Percentiles rank a stretch among this genome's conserved stretches.
These are phyloP conservation scores for Ogataea pilisensis DNA, from an alignment of 805 yeast genomes.

Conservation along the genomic window DNA sequence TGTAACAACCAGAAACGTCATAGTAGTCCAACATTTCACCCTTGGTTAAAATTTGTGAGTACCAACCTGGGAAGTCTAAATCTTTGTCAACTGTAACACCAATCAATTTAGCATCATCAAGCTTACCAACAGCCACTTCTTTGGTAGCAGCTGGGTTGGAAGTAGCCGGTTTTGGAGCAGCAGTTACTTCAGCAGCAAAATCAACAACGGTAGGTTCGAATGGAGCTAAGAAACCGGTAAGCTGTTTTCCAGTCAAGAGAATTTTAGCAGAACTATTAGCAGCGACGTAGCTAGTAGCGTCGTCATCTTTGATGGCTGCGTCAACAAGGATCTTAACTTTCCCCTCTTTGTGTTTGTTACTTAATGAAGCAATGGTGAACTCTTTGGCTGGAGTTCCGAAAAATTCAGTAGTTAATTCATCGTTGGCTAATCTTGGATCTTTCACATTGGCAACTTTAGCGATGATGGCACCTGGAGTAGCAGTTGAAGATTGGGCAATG, in stretches of 20 bases:
- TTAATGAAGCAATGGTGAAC: constrained; percentile 53
- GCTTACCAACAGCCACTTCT: constrained; percentile 41
- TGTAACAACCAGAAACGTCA: constrained; percentile 98
- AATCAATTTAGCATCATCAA: constrained; percentile 84
- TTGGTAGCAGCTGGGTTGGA: constrained; percentile 20
- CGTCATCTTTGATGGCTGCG: constrained; percentile 40
- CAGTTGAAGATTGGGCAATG: constrained; percentile 66
- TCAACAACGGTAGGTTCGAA: constrained; percentile 54
- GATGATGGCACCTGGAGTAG: constrained; percentile 61
- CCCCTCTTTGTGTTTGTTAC: constrained; percentile 42
- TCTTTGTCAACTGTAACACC: constrained; percentile 95
- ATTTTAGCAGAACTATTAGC: constrained; percentile 52
- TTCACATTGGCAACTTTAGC: constrained; percentile 68
- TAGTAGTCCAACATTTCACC: constrained; percentile 99
- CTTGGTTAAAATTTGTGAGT: constrained; percentile 91
- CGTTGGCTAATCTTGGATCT: constrained; percentile 86
- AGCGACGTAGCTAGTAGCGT: constrained; percentile 36
- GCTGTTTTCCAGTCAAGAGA: constrained; percentile 41
- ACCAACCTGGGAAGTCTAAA: constrained; percentile 94
- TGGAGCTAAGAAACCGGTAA: constrained; percentile 46
- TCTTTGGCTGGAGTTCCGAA: constrained; percentile 57
- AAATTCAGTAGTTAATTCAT: constrained; percentile 66
- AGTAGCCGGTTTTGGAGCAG: constrained; percentile 35
- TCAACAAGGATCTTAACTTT: constrained; percentile 62
- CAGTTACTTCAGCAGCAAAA: constrained; percentile 41